Evolutionary conservation across 1,284 basidiomycete genomes (phyloP).

Genomic region (Cystobasidiaceae sp.): DNA sequence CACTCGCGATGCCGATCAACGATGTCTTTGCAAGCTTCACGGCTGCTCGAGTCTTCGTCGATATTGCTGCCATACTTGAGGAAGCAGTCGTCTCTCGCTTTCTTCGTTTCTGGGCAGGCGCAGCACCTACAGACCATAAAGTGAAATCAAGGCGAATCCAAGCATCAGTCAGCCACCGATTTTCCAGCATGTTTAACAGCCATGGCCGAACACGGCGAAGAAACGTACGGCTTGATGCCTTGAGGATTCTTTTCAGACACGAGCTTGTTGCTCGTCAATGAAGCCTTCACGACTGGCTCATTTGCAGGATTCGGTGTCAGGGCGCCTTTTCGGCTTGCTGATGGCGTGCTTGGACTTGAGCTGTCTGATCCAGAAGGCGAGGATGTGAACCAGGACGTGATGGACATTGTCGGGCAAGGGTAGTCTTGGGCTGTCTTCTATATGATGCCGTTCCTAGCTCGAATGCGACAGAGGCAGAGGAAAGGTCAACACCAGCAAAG

Average conservation of each 20-base stretch:
- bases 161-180: conserved; percentile 20
- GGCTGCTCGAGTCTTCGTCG: conserved; percentile 55
- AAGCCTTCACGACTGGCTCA: conserved; percentile 28
- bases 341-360: conserved; percentile 11
- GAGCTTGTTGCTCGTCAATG: conserved; percentile 18
- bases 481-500: too few species aligned
- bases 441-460: too few species aligned
- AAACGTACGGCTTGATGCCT: conserved; percentile 80
- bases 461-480: not conserved
- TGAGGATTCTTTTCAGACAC: conserved; percentile 59
- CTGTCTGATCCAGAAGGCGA: not conserved
- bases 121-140: conserved; percentile 58
- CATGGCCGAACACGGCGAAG: not conserved
- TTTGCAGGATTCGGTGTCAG: conserved; percentile 18
- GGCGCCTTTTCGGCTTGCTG: not conserved
- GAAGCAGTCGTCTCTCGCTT: conserved; percentile 87
- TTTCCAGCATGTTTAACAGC: conserved; percentile 7
- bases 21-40: conserved; percentile 71
- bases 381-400: conserved; percentile 7
- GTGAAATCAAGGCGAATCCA: too few species aligned
- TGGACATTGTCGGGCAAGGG: not conserved
- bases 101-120: conserved; percentile 91
- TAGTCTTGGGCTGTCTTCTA: too few species aligned
- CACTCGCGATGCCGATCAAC: conserved; percentile 77
- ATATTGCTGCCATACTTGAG: conserved; percentile 60